Evolutionary conservation across 2,329 filamentous ascomycete species (phyloP).

Genomic region (Alternaria solani): DNA sequence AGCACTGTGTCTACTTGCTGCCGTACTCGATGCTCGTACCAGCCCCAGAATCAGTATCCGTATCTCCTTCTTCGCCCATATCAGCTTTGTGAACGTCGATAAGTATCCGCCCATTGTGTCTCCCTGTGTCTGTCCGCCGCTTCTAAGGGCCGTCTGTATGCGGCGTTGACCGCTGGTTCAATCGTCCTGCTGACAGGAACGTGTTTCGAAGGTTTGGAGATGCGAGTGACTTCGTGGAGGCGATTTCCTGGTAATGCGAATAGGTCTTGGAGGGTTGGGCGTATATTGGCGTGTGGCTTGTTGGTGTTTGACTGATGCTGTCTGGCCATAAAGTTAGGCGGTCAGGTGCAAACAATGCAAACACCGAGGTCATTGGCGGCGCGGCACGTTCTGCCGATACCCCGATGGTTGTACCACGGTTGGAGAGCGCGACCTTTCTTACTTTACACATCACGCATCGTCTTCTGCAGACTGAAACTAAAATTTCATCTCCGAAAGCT

Average conservation of each 20-base stretch:
- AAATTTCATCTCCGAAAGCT: background rate
- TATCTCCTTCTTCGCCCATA: conserved; percentile 95
- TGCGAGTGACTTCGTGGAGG: background rate
- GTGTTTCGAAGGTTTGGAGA: background rate
- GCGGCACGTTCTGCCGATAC: conserved; percentile 17
- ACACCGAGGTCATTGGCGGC: conserved; percentile 20
- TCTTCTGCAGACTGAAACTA: background rate
- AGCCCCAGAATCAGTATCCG: conserved; percentile 93
- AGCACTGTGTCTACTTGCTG: conserved; percentile 17
- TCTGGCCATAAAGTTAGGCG: conserved; percentile 36
- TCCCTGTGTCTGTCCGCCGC: conserved; percentile 20
- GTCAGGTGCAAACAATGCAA: conserved; percentile 36
- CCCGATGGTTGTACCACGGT: background rate
- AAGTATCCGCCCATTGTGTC: conserved; percentile 46
- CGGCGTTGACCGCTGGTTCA: conserved; percentile 24
- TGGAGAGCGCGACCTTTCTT: background rate
- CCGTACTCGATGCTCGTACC: conserved; percentile 63
- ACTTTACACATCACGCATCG: background rate
- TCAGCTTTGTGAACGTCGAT: conserved; percentile 41
- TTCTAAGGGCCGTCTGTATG: conserved; percentile 16
- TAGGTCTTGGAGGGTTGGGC: background rate
- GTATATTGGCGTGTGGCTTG: background rate
- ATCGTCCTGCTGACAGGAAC: background rate
- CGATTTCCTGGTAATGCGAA: background rate
- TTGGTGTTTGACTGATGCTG: conserved; percentile 22